These are phyloP conservation scores for Herpetomonas samuelpessoai DNA, from an alignment of 208 protist species.

Conservation along the genomic window DNA sequence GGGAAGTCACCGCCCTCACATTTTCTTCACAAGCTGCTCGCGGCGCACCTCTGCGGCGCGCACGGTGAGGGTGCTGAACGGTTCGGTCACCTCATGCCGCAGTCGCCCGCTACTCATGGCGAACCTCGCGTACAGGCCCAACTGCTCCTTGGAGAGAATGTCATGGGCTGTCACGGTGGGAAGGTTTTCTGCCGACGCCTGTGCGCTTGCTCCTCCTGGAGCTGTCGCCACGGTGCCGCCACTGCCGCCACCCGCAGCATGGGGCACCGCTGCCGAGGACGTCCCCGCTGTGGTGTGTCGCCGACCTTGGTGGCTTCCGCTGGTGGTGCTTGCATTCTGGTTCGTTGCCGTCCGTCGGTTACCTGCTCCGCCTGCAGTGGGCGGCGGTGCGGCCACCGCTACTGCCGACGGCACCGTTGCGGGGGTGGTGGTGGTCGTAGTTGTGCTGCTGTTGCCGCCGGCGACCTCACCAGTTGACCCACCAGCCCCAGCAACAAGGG, in stretches of 20 bases:
- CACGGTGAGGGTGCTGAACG: conserved; percentile 61
- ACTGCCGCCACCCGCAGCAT: neutral
- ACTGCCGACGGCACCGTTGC: neutral
- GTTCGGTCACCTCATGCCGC: conserved; percentile 71
- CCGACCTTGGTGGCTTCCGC: too few relatives aligned
- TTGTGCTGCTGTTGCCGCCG: conserved; percentile 5
- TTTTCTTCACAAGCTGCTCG: neutral
- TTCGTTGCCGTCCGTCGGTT: neutral
- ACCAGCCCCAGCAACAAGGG: neutral
- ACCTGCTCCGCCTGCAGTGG: neutral
- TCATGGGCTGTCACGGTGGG: neutral
- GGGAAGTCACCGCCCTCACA: too few relatives aligned
- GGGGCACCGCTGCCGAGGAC: too few relatives aligned
- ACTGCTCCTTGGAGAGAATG: conserved; percentile 36
- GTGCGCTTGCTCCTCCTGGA: neutral
- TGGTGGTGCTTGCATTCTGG: neutral
- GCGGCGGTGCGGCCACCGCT: neutral
- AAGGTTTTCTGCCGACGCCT: neutral
- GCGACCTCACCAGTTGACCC: neutral
- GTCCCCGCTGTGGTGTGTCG: neutral
- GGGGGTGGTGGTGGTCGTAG: conserved; percentile 1
- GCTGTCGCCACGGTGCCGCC: neutral
- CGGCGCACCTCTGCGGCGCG: conserved; percentile 34
- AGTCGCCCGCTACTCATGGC: conserved; percentile 79
- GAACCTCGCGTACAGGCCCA: conserved; percentile 46